These are phyloP conservation scores for Raffaelea albimanens DNA, from an alignment of 2,329 filamentous ascomycete species.

Conservation along the genomic window DNA sequence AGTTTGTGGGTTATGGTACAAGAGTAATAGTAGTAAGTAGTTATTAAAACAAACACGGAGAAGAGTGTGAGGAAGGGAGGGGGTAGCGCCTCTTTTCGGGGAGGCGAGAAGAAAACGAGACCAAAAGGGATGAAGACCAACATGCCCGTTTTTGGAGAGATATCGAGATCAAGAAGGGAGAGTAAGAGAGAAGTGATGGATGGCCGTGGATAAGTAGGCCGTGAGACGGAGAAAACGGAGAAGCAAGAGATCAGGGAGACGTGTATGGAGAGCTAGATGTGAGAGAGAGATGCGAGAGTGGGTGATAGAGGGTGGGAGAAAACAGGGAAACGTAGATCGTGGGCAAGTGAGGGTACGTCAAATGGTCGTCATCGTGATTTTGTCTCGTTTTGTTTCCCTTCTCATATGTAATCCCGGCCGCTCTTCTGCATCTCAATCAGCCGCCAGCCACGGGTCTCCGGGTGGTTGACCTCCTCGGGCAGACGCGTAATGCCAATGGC, in stretches of 20 bases:
- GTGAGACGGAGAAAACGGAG: conserved; percentile 27
- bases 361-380: no score
- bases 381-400: neutral
- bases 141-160: no score
- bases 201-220: no score
- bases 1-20: conserved; percentile 1
- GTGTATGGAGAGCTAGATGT: no score
- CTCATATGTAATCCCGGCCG: conserved; percentile 68
- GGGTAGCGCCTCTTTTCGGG: no score
- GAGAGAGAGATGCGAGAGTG: no score
- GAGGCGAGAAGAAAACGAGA: no score
- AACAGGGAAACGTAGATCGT: neutral
- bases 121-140: no score
- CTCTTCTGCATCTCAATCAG: conserved; percentile 99
- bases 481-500: conserved; percentile 92
- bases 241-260: conserved; percentile 15
- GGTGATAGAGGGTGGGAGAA: conserved; percentile 16
- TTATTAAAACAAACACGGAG: neutral
- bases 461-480: conserved; percentile 92
- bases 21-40: no score
- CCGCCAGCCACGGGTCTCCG: conserved; percentile 92
- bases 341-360: neutral
- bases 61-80: neutral
- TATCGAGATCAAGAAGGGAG: no score
- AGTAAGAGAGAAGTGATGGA: no score